Conservation (phyloP, 331 rosid genomes). For the Ulmus americana region DNA sequence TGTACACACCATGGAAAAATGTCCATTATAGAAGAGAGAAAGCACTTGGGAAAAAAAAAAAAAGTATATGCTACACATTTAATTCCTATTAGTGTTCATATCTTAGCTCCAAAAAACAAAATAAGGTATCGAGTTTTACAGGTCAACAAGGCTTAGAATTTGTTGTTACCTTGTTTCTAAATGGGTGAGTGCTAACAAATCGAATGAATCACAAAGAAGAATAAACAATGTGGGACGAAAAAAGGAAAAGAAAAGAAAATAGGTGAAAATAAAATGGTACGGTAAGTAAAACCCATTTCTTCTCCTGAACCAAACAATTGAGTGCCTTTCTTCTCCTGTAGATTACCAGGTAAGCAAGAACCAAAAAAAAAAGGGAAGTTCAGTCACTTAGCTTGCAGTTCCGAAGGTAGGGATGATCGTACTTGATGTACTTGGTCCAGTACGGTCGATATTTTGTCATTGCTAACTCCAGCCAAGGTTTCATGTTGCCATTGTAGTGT, state of each 20-base stretch:
- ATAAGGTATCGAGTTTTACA: conserved; percentile 34
- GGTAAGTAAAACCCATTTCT: conserved; percentile 9
- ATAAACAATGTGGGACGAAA: conserved; percentile 41
- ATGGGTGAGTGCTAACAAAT: conserved; percentile 51
- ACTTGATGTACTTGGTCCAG: conserved; percentile 84
- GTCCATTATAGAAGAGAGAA: background rate
- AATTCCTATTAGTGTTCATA: conserved; percentile 28
- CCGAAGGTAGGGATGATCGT: conserved; percentile 64
- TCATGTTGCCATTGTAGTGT: conserved; percentile 94
- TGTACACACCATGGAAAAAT: no score
- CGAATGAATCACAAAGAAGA: conserved; percentile 52
- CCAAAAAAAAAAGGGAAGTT: conserved; percentile 6
- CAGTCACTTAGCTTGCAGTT: conserved; percentile 60
- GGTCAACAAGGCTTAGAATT: conserved; percentile 47
- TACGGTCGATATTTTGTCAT: conserved; percentile 77
- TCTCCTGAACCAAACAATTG: conserved; percentile 2
- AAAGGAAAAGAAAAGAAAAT: conserved; percentile 18
- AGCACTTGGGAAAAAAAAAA: background rate
- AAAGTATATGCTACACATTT: conserved; percentile 38
- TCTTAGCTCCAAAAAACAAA: conserved; percentile 28
- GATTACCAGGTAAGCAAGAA: conserved; percentile 20
- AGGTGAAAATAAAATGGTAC: background rate
- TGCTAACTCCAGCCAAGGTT: conserved; percentile 92
- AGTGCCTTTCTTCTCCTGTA: conserved; percentile 3
- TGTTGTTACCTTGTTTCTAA: conserved; percentile 31